These are phyloP conservation scores for Arctostaphylos glauca DNA, from an alignment of 148 eudicot genomes.

Conservation along the genomic window DNA sequence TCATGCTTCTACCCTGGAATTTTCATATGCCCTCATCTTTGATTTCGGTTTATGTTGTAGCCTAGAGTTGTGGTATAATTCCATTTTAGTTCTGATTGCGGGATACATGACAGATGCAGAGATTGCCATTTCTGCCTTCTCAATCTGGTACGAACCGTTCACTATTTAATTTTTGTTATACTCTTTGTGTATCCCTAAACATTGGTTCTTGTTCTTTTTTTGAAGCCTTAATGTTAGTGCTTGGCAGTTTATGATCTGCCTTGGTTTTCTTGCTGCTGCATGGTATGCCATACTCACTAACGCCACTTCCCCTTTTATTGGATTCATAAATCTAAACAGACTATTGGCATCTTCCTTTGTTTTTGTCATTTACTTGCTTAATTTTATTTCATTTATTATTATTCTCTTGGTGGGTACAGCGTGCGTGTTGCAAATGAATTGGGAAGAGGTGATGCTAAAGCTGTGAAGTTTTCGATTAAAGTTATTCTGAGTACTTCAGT, in stretches of 20 bases:
- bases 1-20: neutral
- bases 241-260: conserved; percentile 63
- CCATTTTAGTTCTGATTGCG: conserved; percentile 58
- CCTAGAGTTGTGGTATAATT: conserved; percentile 74
- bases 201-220: neutral
- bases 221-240: conserved; percentile 61
- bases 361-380: neutral
- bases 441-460: conserved; percentile 64
- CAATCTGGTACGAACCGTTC: conserved; percentile 46
- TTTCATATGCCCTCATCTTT: neutral
- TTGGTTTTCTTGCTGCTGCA: conserved; percentile 65
- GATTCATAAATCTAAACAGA: neutral
- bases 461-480: conserved; percentile 61
- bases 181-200: neutral
- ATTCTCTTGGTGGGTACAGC: conserved; percentile 20
- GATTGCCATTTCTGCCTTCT: conserved; percentile 69
- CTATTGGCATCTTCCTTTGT: neutral
- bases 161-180: neutral
- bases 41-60: conserved; percentile 20
- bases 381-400: neutral
- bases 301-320: neutral
- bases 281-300: conserved; percentile 26
- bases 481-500: conserved; percentile 51
- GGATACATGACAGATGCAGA: conserved; percentile 66
- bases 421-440: conserved; percentile 75